Percentiles rank a stretch among this genome's conserved stretches.
These are phyloP conservation scores for Pestalotiopsis sp. DNA, from an alignment of 2,329 filamentous ascomycete species.

Conservation along the genomic window DNA sequence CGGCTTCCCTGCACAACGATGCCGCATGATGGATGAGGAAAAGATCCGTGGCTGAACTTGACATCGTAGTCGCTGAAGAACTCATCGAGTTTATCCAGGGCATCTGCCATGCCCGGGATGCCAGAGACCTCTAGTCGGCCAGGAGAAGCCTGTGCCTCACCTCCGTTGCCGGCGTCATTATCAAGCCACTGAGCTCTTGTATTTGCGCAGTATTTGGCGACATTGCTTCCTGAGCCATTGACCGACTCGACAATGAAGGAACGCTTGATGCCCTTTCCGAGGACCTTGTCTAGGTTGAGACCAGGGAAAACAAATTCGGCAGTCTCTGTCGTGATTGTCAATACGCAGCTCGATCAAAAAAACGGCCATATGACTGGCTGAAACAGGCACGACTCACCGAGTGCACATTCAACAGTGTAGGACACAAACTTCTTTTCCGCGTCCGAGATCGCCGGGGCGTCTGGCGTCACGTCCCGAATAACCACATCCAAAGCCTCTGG, in stretches of 20 bases:
- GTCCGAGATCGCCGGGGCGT: slow-evolving; percentile 31
- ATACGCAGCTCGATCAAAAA: not conserved
- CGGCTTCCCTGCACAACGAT: slow-evolving; percentile 79
- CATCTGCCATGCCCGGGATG: slow-evolving; percentile 70
- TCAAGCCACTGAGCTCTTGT: slow-evolving; percentile 42
- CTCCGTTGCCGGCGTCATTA: slow-evolving; percentile 27
- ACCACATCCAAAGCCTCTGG: slow-evolving; percentile 60
- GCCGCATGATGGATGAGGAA: slow-evolving; percentile 49
- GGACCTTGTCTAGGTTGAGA: slow-evolving; percentile 69
- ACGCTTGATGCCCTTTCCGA: slow-evolving; percentile 57
- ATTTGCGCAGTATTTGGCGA: slow-evolving; percentile 46
- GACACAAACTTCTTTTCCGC: slow-evolving; percentile 34
- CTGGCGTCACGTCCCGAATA: slow-evolving; percentile 59
- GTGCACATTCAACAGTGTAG: slow-evolving; percentile 28
- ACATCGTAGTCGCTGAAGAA: slow-evolving; percentile 62
- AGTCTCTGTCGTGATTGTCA: slow-evolving; percentile 43
- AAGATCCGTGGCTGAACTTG: slow-evolving; percentile 35
- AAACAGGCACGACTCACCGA: slow-evolving; percentile 22
- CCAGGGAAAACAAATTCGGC: slow-evolving; percentile 73
- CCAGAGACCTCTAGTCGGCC: slow-evolving; percentile 49
- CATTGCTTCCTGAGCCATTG: slow-evolving; percentile 47
- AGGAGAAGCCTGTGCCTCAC: slow-evolving; percentile 22
- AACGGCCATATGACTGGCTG: not conserved
- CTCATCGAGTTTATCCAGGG: slow-evolving; percentile 68
- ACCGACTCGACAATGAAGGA: slow-evolving; percentile 65